Conservation (phyloP, 495 filamentous ascomycete species). For the Chaetomium fimeti region DNA sequence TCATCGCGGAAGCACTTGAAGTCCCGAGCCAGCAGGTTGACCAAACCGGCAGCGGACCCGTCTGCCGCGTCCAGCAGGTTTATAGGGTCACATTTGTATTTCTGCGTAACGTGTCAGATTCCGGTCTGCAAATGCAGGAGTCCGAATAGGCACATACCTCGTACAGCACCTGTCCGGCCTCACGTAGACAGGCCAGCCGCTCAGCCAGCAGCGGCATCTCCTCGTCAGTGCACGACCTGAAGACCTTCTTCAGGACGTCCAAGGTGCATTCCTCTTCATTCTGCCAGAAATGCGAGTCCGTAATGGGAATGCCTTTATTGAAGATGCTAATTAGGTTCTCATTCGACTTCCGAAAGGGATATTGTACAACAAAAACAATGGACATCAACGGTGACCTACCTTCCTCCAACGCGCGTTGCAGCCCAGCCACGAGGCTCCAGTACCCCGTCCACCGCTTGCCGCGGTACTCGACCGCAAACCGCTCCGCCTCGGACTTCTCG, state of each 20-base stretch:
- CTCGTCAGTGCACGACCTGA: slow-evolving; percentile 81
- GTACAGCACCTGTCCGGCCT: slow-evolving; percentile 80
- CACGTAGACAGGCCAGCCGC: slow-evolving; percentile 73
- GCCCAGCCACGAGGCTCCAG: slow-evolving; percentile 84
- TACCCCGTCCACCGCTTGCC: slow-evolving; percentile 88
- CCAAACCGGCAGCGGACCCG: slow-evolving; percentile 75
- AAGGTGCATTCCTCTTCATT: slow-evolving; percentile 74
- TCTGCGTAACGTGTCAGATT: slow-evolving; percentile 48
- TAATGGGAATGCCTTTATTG: slow-evolving; percentile 78
- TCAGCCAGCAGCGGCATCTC: slow-evolving; percentile 82
- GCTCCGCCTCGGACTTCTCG: slow-evolving; percentile 56
- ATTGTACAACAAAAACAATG: background rate
- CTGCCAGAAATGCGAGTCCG: slow-evolving; percentile 82
- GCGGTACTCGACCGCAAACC: slow-evolving; percentile 77
- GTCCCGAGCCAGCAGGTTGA: slow-evolving; percentile 74
- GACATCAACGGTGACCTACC: slow-evolving; percentile 46
- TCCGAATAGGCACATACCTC: slow-evolving; percentile 57
- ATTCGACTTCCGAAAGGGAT: background rate
- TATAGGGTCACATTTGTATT: slow-evolving; percentile 71
- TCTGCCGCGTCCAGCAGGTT: slow-evolving; percentile 74
- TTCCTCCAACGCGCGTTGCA: slow-evolving; percentile 88
- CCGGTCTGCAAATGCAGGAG: background rate
- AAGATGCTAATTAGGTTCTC: background rate
- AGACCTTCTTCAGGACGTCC: slow-evolving; percentile 70
- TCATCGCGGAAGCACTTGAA: slow-evolving; percentile 89